These are phyloP conservation scores for Erucastrum elatum DNA, from an alignment of 345 rosid species.

Conservation along the genomic window DNA sequence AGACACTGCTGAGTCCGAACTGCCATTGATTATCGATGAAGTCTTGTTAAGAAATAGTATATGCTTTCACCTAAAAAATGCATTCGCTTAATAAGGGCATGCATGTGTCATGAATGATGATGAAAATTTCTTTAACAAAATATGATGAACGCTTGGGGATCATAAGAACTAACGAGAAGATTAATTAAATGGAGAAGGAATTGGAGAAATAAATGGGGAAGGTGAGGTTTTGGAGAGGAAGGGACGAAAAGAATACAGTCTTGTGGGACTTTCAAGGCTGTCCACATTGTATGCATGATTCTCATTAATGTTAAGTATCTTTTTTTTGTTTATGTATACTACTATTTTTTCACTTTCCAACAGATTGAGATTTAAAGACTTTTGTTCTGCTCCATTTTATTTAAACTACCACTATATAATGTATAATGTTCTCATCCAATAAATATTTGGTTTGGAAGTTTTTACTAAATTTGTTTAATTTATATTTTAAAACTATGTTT, in stretches of 20 bases:
- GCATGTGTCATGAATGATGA: neutral
- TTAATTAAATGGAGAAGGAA: neutral
- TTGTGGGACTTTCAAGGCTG: constrained; percentile 1
- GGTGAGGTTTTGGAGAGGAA: neutral
- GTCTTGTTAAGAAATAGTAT: neutral
- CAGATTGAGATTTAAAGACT: neutral
- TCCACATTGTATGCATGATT: constrained; percentile 4
- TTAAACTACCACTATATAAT: too few species aligned
- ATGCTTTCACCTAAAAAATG: neutral
- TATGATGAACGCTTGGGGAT: neutral
- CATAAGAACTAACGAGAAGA: neutral
- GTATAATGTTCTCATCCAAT: too few species aligned
- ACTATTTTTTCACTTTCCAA: neutral
- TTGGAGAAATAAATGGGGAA: neutral
- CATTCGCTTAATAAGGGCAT: neutral
- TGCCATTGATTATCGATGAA: neutral
- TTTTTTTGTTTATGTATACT: neutral
- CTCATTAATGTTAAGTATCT: neutral
- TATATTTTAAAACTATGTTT: too few species aligned
- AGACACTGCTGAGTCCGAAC: neutral
- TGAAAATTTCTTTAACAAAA: neutral
- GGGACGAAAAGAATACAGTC: neutral
- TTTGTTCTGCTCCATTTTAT: neutral
- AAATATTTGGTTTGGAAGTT: neutral
- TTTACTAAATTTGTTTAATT: neutral